phyloP scores from a whole-genome alignment of 1,284 basidiomycete genomes.

The Trichosporon faecale region DNA sequence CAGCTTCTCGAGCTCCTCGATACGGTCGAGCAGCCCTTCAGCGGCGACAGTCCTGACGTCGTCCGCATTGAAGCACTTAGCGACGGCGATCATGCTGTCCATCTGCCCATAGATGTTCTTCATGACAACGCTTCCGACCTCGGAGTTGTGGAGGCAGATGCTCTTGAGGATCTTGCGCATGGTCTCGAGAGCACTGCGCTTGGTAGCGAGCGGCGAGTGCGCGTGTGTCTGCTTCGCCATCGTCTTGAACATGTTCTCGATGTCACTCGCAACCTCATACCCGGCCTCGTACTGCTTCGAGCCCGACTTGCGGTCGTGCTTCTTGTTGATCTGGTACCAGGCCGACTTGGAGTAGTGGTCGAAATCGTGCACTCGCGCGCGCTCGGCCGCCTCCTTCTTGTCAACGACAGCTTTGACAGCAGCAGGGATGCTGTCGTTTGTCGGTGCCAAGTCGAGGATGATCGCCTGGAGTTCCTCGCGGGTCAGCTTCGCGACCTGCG shows the following conservation, averaged over 20 bases:
- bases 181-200: neutral
- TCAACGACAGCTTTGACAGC: neutral
- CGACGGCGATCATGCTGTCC: neutral
- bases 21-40: neutral
- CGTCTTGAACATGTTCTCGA: neutral
- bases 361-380: neutral
- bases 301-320: neutral
- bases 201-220: neutral
- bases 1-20: neutral
- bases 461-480: neutral
- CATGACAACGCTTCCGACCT: neutral
- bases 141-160: neutral
- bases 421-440: neutral
- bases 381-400: neutral
- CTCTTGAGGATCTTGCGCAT: conserved; percentile 13
- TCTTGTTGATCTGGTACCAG: neutral
- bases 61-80: neutral
- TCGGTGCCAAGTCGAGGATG: neutral
- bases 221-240: neutral
- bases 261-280: neutral
- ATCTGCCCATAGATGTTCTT: neutral
- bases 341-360: conserved; percentile 3
- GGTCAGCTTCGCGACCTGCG: neutral
- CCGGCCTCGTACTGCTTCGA: neutral
- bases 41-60: neutral